Evolutionary conservation across 352 stramenopile species (phyloP).

Genomic region (Pythium volutum): DNA sequence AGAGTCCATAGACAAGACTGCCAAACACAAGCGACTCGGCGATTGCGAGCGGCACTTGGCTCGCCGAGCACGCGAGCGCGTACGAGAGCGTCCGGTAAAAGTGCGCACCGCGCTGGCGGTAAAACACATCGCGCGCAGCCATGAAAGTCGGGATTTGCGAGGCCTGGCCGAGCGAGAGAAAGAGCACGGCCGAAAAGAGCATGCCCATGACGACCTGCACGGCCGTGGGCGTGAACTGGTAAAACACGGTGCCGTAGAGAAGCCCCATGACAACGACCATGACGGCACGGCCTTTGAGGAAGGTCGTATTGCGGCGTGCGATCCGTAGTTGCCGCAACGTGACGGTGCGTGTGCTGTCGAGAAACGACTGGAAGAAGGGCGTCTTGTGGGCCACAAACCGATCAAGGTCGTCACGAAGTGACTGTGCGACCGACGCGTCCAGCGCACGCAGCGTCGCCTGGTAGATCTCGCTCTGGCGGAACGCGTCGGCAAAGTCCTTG

Average conservation of each 20-base stretch:
- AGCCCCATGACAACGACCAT: constrained; percentile 41
- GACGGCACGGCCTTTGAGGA: constrained; percentile 43
- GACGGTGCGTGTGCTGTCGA: constrained; percentile 40
- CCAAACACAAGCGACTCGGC: constrained; percentile 85
- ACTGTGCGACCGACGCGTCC: constrained; percentile 12
- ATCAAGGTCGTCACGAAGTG: constrained; percentile 62
- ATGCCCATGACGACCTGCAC: constrained; percentile 71
- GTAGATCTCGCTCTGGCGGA: constrained; percentile 26
- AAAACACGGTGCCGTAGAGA: constrained; percentile 50
- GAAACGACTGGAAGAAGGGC: constrained; percentile 42
- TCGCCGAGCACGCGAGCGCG: constrained; percentile 52
- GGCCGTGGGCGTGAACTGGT: constrained; percentile 40
- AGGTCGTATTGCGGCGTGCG: constrained; percentile 48
- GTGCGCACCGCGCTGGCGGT: constrained; percentile 84
- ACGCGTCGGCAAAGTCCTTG: constrained; percentile 32
- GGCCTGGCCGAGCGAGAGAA: constrained; percentile 72
- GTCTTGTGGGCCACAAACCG: constrained; percentile 33
- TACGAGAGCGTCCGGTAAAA: constrained; percentile 85
- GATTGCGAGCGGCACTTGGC: constrained; percentile 50
- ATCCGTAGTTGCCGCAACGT: constrained; percentile 82
- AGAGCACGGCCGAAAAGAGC: constrained; percentile 83
- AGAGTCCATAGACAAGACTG: constrained; percentile 84
- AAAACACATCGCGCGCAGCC: constrained; percentile 64
- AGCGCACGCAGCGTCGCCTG: constrained; percentile 57
- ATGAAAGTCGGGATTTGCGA: constrained; percentile 82